Percentiles rank a stretch among this genome's conserved stretches.
phyloP scores from a whole-genome alignment of 441 rosid species.

The Corymbia calophylla region DNA sequence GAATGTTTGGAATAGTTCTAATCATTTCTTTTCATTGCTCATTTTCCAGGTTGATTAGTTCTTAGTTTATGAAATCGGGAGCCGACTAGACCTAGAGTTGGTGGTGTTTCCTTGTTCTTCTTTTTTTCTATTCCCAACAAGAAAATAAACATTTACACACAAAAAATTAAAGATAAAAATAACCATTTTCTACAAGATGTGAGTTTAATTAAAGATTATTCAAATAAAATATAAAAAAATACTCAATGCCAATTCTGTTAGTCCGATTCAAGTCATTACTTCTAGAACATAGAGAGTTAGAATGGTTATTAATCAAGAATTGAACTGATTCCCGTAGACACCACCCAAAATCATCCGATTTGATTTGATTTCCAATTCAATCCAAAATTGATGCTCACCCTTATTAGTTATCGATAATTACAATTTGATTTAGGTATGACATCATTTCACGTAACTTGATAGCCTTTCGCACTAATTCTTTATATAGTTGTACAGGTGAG shows the following conservation, averaged over 20 bases:
- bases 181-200: background rate
- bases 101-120: background rate
- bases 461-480: fast-evolving
- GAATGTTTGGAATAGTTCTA: background rate
- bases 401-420: background rate
- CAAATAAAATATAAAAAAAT: background rate
- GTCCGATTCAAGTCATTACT: fast-evolving
- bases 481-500: background rate
- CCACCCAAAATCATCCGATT: fast-evolving
- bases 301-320: fast-evolving
- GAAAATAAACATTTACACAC: background rate
- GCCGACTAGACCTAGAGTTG: background rate
- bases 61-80: background rate
- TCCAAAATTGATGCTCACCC: fast-evolving
- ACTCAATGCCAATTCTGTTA: fast-evolving
- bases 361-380: fast-evolving
- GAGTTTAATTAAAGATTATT: background rate
- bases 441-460: fast-evolving
- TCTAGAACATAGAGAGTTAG: background rate
- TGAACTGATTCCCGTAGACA: fast-evolving
- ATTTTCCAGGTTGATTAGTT: background rate
- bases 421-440: background rate
- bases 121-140: background rate
- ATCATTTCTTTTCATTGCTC: background rate
- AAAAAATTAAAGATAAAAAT: background rate